These are phyloP conservation scores for Saposhnikovia divaricata DNA, from an alignment of 129 eudicot genomes.

Conservation along the genomic window DNA sequence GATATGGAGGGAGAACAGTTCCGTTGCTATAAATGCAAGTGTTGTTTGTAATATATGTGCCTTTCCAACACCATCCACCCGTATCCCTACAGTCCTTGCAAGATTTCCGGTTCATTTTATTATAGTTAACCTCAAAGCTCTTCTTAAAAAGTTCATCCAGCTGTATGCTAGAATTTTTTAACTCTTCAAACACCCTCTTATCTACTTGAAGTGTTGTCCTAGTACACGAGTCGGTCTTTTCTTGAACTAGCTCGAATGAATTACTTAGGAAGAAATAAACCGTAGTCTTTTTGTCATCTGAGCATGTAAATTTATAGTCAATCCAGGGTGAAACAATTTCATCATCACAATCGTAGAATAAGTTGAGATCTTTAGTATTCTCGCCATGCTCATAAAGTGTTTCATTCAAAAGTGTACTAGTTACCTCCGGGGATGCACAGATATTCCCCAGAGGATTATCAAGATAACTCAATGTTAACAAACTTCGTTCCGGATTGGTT, in stretches of 20 bases:
- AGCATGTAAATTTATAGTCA: neutral
- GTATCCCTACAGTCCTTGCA: neutral
- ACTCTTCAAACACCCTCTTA: neutral
- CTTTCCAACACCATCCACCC: neutral
- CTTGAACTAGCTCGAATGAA: neutral
- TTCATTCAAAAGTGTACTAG: neutral
- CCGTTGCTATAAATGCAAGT: neutral
- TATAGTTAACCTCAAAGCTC: slow-evolving; percentile 1
- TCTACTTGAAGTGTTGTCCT: neutral
- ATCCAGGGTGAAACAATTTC: neutral
- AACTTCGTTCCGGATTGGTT: too few species aligned
- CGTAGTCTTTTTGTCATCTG: neutral
- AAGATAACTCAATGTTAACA: neutral
- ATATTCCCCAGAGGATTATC: neutral
- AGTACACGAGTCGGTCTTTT: neutral
- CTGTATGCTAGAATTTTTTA: neutral
- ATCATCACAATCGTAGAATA: neutral
- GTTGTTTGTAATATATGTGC: neutral
- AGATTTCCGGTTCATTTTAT: neutral
- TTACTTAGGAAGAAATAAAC: neutral
- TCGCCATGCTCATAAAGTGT: neutral
- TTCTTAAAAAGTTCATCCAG: neutral
- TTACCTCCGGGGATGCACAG: neutral
- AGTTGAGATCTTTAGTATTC: neutral
- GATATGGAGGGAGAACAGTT: slow-evolving; percentile 1